These are phyloP conservation scores for Salix arbutifolia DNA, from an alignment of 345 rosid genomes.

Conservation along the genomic window DNA sequence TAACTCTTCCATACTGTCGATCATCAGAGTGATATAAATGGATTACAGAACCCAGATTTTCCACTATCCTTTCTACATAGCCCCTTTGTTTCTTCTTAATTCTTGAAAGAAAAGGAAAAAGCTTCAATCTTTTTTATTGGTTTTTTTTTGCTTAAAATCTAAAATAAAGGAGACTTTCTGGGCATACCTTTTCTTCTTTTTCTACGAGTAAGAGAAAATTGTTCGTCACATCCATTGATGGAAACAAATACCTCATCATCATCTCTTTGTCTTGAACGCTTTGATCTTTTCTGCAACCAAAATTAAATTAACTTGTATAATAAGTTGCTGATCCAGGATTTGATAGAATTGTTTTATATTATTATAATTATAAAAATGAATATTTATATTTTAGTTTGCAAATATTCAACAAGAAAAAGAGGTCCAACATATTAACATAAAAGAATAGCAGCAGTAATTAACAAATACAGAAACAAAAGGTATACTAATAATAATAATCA, in stretches of 20 bases:
- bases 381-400: no score
- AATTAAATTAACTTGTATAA: background rate
- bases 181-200: slow-evolving; percentile 2
- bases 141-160: background rate
- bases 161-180: slow-evolving; percentile 5
- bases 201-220: background rate
- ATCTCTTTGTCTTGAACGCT: background rate
- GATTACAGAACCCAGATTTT: background rate
- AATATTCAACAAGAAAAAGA: no score
- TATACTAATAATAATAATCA: no score
- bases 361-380: no score
- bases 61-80: no score
- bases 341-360: no score
- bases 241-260: background rate
- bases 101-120: background rate
- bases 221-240: background rate
- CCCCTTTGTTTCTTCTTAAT: background rate
- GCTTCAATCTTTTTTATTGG: background rate
- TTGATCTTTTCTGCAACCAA: background rate
- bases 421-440: no score
- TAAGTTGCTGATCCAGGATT: background rate
- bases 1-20: background rate
- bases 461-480: no score
- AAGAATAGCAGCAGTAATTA: no score
- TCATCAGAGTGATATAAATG: background rate